Base-by-base conservation (phyloP, 169 alveolate genomes). In the Plasmodium adleri region DNA sequence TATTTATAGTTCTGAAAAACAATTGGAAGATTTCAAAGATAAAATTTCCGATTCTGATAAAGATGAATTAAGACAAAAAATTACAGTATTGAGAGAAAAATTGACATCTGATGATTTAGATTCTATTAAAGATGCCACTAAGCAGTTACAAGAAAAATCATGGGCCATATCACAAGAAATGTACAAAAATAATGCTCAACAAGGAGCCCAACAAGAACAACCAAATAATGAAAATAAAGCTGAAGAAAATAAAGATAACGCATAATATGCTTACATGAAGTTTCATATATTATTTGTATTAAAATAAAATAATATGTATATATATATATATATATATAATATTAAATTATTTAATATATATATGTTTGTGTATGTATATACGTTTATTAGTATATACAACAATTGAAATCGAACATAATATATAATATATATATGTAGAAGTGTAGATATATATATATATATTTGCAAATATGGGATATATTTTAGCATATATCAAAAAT, bases 81-180 rank as follows among this genome's bases (percentile, higher is more conserved):
- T 95, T 63, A 54, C 94, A 43, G 72, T 93, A 45, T 92, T 97
- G 75, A 94, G 96, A 56, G 93, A 93, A 76, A 94, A 95, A 28
- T 91, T 96, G 73, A 64, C 95, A 66, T 74, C 95, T 9, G 97
- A 96, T 28, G 97, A 97, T 74, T 72, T 92, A 22, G 97, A 95
- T 32, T 85, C 94, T 45, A 96, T 97, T 80, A 96, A 94, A 87
- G 96, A 95, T 26, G 93, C 95, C 17, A 93, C 95, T 72, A 97
- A 97, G 85, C 91, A 92, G 67, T 92, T 97, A 54, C 98, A 97
- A 96, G 98, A 97, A 83, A 95, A 95, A 56, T 97, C 99, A 4
- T 96, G 98, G 98, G 97, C 96, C 75, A 97, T 97, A 47, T 97
- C 99, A 13, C 96, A 96, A 75, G 94, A 95, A 64, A 95, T 95